Percentiles rank a stretch among this genome's conserved stretches.
Conservation (phyloP, 805 yeast species). For the Priceomyces melissophilus region DNA sequence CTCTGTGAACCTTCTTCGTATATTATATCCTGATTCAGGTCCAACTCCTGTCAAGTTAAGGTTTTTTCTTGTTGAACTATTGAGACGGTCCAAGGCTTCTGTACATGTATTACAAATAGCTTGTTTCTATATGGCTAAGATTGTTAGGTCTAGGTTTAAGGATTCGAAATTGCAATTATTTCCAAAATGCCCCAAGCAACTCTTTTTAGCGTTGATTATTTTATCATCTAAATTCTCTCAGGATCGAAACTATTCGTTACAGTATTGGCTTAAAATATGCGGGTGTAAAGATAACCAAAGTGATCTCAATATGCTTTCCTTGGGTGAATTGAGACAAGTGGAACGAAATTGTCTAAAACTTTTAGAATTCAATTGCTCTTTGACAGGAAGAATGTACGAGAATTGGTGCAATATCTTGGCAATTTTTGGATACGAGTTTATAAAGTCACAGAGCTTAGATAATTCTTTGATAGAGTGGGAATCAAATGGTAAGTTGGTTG, state of each 20-base stretch:
- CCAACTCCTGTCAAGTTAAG: slow-evolving; percentile 21
- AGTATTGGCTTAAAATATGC: slow-evolving; percentile 71
- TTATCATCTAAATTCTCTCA: slow-evolving; percentile 70
- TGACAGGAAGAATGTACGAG: slow-evolving; percentile 47
- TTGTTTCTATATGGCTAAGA: slow-evolving; percentile 57
- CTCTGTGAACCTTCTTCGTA: slow-evolving; percentile 31
- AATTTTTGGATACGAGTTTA: slow-evolving; percentile 43
- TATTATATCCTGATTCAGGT: slow-evolving; percentile 22
- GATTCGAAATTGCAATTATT: slow-evolving; percentile 7
- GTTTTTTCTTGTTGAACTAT: slow-evolving; percentile 44
- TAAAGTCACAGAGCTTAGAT: slow-evolving; percentile 30
- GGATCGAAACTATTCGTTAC: slow-evolving; percentile 66
- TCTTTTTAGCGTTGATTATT: slow-evolving; percentile 65
- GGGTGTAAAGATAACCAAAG: slow-evolving; percentile 40
- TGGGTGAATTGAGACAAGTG: slow-evolving; percentile 47
- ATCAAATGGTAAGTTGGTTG: slow-evolving; percentile 14
- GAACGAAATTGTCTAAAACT: slow-evolving; percentile 53
- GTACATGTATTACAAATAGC: slow-evolving; percentile 63
- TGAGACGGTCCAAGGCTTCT: slow-evolving; percentile 41
- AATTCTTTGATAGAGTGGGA: slow-evolving; percentile 25
- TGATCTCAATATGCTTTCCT: slow-evolving; percentile 9
- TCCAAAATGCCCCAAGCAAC: slow-evolving; percentile 56
- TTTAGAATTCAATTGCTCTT: slow-evolving; percentile 55
- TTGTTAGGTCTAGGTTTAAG: slow-evolving; percentile 23
- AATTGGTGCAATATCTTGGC: slow-evolving; percentile 43